phyloP scores from a whole-genome alignment of 371 early-diverging fungal species.

The Apophysomyces ossiformis region DNA sequence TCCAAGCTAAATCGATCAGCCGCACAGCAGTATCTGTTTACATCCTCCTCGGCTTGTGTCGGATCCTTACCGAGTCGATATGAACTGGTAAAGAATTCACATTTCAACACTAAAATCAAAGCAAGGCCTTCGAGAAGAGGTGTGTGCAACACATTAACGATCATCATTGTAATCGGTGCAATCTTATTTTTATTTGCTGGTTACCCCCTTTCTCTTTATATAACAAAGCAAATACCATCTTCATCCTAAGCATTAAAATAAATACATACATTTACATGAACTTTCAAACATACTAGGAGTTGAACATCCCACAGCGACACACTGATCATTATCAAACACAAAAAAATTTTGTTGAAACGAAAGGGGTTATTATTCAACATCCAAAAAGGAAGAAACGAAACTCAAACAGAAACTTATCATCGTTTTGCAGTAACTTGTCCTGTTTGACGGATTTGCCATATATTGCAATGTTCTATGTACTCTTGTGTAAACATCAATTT shows the following conservation, averaged over 20 bases:
- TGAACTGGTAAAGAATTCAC: not conserved
- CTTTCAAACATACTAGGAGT: constrained; percentile 2
- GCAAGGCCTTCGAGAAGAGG: constrained; percentile 32
- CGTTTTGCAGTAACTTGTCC: not conserved
- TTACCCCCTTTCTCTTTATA: constrained; percentile 34
- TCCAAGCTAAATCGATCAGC: constrained; percentile 27
- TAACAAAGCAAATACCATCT: constrained; percentile 21
- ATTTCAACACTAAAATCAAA: constrained; percentile 6
- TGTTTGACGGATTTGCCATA: constrained; percentile 3
- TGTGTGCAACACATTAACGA: constrained; percentile 34
- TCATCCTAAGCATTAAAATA: not conserved
- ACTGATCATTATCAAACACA: not conserved
- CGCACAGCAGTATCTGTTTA: constrained; percentile 30
- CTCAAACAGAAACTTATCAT: too few relatives aligned
- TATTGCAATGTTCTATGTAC: constrained; percentile 5
- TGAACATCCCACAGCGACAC: not conserved
- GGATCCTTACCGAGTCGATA: not conserved
- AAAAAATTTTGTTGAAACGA: not conserved
- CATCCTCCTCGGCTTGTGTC: constrained; percentile 17
- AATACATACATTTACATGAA: not conserved
- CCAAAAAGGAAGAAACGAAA: constrained; percentile 4
- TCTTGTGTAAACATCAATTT: constrained; percentile 7
- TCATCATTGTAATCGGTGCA: constrained; percentile 25
- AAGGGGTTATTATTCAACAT: constrained; percentile 4
- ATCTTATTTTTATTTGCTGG: constrained; percentile 42